phyloP scores from a whole-genome alignment of 2,329 filamentous ascomycete species.

The Xylariaceae sp. region DNA sequence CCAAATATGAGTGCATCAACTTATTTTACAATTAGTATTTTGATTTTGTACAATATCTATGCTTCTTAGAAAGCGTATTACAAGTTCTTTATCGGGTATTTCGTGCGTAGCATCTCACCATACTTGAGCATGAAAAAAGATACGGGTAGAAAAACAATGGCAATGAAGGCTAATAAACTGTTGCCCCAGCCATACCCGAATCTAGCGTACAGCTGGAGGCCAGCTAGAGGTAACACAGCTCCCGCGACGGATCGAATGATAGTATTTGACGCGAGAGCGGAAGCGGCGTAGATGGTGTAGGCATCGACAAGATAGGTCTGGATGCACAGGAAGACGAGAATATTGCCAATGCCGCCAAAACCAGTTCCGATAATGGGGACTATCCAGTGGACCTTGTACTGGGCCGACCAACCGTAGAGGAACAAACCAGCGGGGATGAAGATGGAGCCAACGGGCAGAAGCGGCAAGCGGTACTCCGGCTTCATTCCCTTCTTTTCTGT shows the following conservation, averaged over 20 bases:
- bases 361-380: conserved; percentile 53
- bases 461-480: conserved; percentile 50
- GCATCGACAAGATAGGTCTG: conserved; percentile 59
- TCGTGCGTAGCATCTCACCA: conserved; percentile 28
- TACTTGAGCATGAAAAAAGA: conserved; percentile 28
- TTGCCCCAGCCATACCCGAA: conserved; percentile 66
- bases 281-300: conserved; percentile 59
- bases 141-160: conserved; percentile 34
- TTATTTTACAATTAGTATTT: too few relatives aligned
- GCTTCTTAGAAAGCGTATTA: conserved; percentile 1
- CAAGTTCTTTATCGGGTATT: conserved; percentile 27
- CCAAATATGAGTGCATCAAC: too few relatives aligned
- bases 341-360: conserved; percentile 47
- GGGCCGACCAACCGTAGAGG: conserved; percentile 55
- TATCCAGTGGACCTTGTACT: conserved; percentile 54
- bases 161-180: conserved; percentile 59
- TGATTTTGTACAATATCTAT: neutral
- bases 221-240: conserved; percentile 60
- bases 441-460: conserved; percentile 46
- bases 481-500: conserved; percentile 27
- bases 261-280: conserved; percentile 62
- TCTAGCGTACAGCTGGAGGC: conserved; percentile 54
- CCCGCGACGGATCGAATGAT: conserved; percentile 58
- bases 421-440: conserved; percentile 50
- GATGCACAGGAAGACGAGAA: conserved; percentile 34